These are phyloP conservation scores for Penicillium herquei DNA, from an alignment of 495 filamentous ascomycete species.

Conservation along the genomic window DNA sequence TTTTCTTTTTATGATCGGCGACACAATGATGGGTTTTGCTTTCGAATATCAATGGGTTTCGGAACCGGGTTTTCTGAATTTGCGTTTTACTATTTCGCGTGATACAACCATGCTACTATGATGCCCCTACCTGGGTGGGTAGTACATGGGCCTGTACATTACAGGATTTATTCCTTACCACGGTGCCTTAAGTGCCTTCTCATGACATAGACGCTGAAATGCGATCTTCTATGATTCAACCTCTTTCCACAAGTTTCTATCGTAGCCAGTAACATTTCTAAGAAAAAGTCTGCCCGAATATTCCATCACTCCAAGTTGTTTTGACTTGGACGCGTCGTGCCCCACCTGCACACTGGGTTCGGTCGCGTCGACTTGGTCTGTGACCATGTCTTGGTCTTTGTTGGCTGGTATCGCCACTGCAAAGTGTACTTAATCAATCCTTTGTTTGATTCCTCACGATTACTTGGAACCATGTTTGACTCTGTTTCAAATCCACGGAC, in stretches of 20 bases:
- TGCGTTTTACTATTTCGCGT: constrained; percentile 31
- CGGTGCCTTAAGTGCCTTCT: constrained; percentile 36
- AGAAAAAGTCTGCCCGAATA: too few relatives aligned
- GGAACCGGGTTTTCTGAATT: constrained; percentile 40
- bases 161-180: constrained; percentile 26
- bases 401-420: too few relatives aligned
- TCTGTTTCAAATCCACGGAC: background rate
- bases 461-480: background rate
- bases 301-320: too few relatives aligned
- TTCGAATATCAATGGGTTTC: constrained; percentile 47
- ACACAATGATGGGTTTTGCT: constrained; percentile 51
- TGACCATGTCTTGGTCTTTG: too few relatives aligned
- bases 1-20: constrained; percentile 44
- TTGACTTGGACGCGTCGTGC: background rate
- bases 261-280: background rate
- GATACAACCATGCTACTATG: constrained; percentile 41
- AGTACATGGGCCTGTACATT: constrained; percentile 50
- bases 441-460: too few relatives aligned
- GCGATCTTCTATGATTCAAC: constrained; percentile 32
- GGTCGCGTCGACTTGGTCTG: too few relatives aligned
- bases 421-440: too few relatives aligned
- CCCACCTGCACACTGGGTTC: too few relatives aligned
- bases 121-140: constrained; percentile 31
- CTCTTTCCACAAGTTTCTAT: constrained; percentile 10
- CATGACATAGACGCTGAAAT: constrained; percentile 44